Evolutionary conservation across 208 protist genomes (phyloP).

Genomic region (Angomonas deanei): DNA sequence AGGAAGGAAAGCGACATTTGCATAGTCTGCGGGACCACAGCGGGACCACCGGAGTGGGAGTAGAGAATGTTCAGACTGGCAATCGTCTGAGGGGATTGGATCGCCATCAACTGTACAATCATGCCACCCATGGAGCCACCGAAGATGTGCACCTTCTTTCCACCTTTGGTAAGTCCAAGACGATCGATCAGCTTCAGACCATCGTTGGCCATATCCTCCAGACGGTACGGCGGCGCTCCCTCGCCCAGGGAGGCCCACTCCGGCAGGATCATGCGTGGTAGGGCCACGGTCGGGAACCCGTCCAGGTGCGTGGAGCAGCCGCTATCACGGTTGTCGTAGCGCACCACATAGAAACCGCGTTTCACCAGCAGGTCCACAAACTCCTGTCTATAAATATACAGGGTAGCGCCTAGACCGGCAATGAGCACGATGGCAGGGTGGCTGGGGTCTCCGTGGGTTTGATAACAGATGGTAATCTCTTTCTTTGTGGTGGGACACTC

Average conservation of each 20-base stretch:
- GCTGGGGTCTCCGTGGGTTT: conserved; percentile 33
- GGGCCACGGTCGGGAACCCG: conserved; percentile 16
- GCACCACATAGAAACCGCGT: conserved; percentile 55
- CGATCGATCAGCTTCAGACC: conserved; percentile 47
- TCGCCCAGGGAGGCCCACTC: conserved; percentile 31
- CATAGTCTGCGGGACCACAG: no score
- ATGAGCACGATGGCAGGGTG: conserved; percentile 62
- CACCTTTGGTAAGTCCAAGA: conserved; percentile 23
- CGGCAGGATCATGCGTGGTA: conserved; percentile 44
- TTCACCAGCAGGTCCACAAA: conserved; percentile 35
- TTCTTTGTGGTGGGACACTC: conserved; percentile 32
- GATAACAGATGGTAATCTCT: conserved; percentile 62
- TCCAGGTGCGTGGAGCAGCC: conserved; percentile 60
- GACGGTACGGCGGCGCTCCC: conserved; percentile 41
- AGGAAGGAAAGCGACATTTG: conserved; percentile 31
- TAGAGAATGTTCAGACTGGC: conserved; percentile 53
- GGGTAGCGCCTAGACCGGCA: conserved; percentile 25
- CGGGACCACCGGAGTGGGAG: conserved; percentile 35
- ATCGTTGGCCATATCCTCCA: conserved; percentile 72
- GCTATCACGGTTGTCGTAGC: conserved; percentile 71
- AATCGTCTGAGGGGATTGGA: conserved; percentile 47
- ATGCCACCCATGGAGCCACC: conserved; percentile 78
- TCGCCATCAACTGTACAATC: conserved; percentile 72
- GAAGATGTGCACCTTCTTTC: conserved; percentile 40
- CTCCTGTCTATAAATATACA: conserved; percentile 11